phyloP scores from a whole-genome alignment of 1,284 basidiomycete species.

The Waitea zeae region DNA sequence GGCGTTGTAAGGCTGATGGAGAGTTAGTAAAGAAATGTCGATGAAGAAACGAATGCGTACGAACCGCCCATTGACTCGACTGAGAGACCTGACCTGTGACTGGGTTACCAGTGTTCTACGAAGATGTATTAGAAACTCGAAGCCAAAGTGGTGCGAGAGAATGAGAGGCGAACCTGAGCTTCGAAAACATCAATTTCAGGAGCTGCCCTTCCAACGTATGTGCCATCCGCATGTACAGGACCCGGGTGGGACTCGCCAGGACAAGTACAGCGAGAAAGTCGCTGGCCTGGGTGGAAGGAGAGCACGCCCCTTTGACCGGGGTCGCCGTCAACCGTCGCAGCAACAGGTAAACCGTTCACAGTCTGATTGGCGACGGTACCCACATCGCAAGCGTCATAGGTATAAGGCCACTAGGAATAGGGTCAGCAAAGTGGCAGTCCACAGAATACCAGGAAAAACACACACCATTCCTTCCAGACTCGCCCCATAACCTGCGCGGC shows the following conservation, averaged over 20 bases:
- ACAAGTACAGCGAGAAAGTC: constrained; percentile 68
- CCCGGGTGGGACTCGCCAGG: constrained; percentile 73
- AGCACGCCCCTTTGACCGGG: constrained; percentile 17
- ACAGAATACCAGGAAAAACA: no score
- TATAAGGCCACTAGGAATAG: constrained; percentile 22
- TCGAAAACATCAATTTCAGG: constrained; percentile 83
- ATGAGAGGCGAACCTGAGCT: constrained; percentile 27
- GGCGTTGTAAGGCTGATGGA: constrained; percentile 7
- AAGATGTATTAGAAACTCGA: no score
- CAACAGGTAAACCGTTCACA: constrained; percentile 17
- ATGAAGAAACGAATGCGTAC: not conserved
- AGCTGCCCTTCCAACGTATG: constrained; percentile 60
- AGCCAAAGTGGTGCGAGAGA: not conserved
- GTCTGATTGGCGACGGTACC: constrained; percentile 41
- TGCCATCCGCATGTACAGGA: constrained; percentile 37
- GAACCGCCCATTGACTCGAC: constrained; percentile 9
- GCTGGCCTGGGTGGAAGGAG: constrained; percentile 64
- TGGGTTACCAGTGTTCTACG: not conserved
- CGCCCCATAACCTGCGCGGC: constrained; percentile 42
- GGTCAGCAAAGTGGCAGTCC: no score
- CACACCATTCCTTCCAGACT: constrained; percentile 33
- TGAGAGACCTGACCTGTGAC: constrained; percentile 9
- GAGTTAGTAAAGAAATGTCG: not conserved
- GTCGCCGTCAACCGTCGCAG: constrained; percentile 22
- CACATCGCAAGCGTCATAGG: constrained; percentile 35